Evolutionary conservation across 352 stramenopile genomes (phyloP), one percentile per base, ranked within the genome.

Genomic region (Paralagenidium karlingii): DNA sequence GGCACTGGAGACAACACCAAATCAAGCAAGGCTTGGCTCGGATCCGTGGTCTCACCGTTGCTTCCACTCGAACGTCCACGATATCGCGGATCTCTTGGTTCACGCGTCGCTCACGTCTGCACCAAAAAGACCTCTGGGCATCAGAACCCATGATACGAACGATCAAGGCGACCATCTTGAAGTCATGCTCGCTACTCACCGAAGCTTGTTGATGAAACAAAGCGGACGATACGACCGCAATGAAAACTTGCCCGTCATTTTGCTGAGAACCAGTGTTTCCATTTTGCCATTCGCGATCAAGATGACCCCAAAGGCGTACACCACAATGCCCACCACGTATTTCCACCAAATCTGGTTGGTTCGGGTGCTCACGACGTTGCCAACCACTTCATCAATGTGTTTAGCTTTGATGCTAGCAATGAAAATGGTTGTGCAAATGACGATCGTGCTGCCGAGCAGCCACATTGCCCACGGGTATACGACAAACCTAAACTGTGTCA

Each of bases 381-480:
- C 40, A 7, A 21, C 19, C n/a, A 22, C 40, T 12, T 32, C 33
- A 9, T 37, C 38, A 18, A 58, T 41, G 1, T 48, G 44, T 11
- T 68, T 46, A 13, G 44, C 47, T 38, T 74, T 40, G 16, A 82
- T 61, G 18, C 68, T 63, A 28, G 74, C 47, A 19, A 78, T 58
- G 42, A 82, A 84, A 12, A 84, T 45, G 0, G 64, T 64, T 29
- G 69, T 67, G 4, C 51, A 59, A 27, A 82, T 45, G 25, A 81
- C 44, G 37, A 84, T 60, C 18, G 80, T 5, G 0, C 46, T 19
- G 0, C 67, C 69, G 5, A 84, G 57, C 6, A 71, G 16, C 69
- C 69, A 84, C 34, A 76, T 65, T 11, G 57, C 36, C 57, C 57
- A 80, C 36, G 69, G 69, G 31, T 84, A 84, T 21, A 40, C 69